Percentiles rank a stretch among this genome's conserved stretches.
phyloP scores from a whole-genome alignment of 805 yeast species.

The Kodamaea jinghongensis region DNA sequence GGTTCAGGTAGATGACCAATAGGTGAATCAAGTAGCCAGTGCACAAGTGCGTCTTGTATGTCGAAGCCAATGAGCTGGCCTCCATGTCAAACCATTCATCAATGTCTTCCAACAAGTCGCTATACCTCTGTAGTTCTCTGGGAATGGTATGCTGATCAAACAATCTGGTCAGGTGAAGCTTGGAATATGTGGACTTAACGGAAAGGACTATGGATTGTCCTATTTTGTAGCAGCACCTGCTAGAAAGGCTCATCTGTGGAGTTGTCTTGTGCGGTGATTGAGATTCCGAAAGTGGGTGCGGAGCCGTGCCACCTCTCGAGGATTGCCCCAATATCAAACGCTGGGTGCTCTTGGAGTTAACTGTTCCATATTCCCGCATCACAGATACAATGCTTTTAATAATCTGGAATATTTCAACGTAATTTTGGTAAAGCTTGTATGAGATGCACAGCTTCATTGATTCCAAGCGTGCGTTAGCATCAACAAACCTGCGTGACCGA shows the following conservation, averaged over 20 bases:
- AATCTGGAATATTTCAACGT: constrained; percentile 30
- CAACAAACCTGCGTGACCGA: constrained; percentile 13
- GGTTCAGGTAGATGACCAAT: constrained; percentile 33
- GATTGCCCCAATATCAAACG: too few relatives aligned
- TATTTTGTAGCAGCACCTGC: constrained; percentile 24
- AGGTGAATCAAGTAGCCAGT: constrained; percentile 36
- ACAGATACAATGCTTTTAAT: constrained; percentile 26
- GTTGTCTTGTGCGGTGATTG: too few relatives aligned
- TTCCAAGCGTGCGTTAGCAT: constrained; percentile 22
- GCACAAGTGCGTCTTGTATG: constrained; percentile 24
- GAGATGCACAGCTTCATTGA: constrained; percentile 24
- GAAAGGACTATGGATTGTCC: constrained; percentile 36
- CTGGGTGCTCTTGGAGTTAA: too few relatives aligned
- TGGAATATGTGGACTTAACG: constrained; percentile 33
- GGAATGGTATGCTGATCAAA: constrained; percentile 28
- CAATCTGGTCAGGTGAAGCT: constrained; percentile 26
- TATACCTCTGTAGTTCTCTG: constrained; percentile 17
- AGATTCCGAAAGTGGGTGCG: too few relatives aligned
- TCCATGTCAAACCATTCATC: constrained; percentile 37
- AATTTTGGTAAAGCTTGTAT: constrained; percentile 26
- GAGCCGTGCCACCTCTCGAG: too few relatives aligned
- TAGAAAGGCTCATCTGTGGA: constrained; percentile 16
- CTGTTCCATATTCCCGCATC: constrained; percentile 5
- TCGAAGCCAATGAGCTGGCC: constrained; percentile 21
- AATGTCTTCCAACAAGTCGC: constrained; percentile 30